Evolutionary conservation across 352 stramenopile species (phyloP).

Genomic region (Globisporangium iwayamae): DNA sequence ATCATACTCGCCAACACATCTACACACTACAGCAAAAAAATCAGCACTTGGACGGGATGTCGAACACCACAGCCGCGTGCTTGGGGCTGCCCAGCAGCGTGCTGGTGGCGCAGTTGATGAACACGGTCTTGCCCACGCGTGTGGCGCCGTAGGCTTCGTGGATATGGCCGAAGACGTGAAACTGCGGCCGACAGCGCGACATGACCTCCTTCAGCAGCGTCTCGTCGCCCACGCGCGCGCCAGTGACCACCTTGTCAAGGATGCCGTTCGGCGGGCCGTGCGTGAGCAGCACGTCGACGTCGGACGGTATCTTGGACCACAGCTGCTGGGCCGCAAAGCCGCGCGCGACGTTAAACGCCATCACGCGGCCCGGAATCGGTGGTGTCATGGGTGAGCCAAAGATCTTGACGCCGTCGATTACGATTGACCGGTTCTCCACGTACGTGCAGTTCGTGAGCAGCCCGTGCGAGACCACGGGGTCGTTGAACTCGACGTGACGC

Average conservation of each 20-base stretch:
- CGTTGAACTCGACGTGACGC: conserved; percentile 58
- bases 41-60: conserved; percentile 64
- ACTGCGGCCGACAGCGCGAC: conserved; percentile 68
- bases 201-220: conserved; percentile 79
- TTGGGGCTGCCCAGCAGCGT: conserved; percentile 52
- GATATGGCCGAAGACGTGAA: conserved; percentile 92
- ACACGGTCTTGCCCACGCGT: conserved; percentile 75
- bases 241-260: conserved; percentile 66
- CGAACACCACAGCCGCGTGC: conserved; percentile 73
- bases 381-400: conserved; percentile 78
- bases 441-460: conserved; percentile 77
- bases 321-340: conserved; percentile 62
- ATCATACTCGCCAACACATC: no score
- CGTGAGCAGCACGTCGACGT: conserved; percentile 88
- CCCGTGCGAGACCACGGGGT: conserved; percentile 39
- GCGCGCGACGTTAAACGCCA: conserved; percentile 70
- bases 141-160: conserved; percentile 85
- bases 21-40: no score
- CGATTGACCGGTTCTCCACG: conserved; percentile 63
- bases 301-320: conserved; percentile 62
- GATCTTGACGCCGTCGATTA: conserved; percentile 73
- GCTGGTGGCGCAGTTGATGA: conserved; percentile 86
- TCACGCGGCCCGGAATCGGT: conserved; percentile 54
- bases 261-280: conserved; percentile 87
- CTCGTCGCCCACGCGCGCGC: conserved; percentile 72